Evolutionary conservation across 2,329 filamentous ascomycete genomes (phyloP).

Genomic region (Canariomyces notabilis): DNA sequence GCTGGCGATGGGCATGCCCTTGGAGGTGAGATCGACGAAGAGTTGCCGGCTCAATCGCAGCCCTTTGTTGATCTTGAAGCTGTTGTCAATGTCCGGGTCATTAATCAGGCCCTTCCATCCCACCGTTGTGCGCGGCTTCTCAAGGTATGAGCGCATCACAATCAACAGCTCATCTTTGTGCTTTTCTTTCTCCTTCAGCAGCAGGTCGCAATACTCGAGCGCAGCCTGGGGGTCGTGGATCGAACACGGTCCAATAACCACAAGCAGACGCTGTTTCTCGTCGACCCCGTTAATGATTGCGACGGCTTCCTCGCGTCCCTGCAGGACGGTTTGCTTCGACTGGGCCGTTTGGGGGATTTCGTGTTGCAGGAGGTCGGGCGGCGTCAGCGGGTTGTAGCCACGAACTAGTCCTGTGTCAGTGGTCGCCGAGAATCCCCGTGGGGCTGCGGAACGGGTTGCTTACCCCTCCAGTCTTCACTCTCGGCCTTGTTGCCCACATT

Average conservation of each 20-base stretch:
- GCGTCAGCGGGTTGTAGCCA: constrained; percentile 88
- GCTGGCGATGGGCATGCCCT: constrained; percentile 92
- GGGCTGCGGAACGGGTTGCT: constrained; percentile 28
- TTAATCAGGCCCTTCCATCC: constrained; percentile 99
- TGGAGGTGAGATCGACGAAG: constrained; percentile 85
- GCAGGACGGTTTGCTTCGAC: constrained; percentile 56
- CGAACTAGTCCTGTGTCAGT: constrained; percentile 50
- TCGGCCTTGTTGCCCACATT: constrained; percentile 69
- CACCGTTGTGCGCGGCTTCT: constrained; percentile 96
- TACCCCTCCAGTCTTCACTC: constrained; percentile 81
- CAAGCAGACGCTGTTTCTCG: constrained; percentile 53
- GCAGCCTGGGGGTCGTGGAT: constrained; percentile 92
- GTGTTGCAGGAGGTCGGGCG: constrained; percentile 90
- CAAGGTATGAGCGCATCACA: constrained; percentile 96
- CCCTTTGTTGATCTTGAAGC: constrained; percentile 99
- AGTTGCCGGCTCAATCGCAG: constrained; percentile 80
- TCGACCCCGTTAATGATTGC: constrained; percentile 58
- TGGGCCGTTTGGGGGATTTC: constrained; percentile 65
- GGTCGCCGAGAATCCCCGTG: neutral
- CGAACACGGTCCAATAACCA: constrained; percentile 92
- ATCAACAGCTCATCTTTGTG: constrained; percentile 86
- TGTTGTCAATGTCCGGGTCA: constrained; percentile 96
- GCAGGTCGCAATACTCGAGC: constrained; percentile 83
- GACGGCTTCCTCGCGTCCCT: constrained; percentile 58
- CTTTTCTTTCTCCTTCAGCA: constrained; percentile 78